A percentile compares a stretch with the other conserved stretches of the same genome.
Conservation (phyloP, 805 yeast genomes). For the Yarrowia sp. region DNA sequence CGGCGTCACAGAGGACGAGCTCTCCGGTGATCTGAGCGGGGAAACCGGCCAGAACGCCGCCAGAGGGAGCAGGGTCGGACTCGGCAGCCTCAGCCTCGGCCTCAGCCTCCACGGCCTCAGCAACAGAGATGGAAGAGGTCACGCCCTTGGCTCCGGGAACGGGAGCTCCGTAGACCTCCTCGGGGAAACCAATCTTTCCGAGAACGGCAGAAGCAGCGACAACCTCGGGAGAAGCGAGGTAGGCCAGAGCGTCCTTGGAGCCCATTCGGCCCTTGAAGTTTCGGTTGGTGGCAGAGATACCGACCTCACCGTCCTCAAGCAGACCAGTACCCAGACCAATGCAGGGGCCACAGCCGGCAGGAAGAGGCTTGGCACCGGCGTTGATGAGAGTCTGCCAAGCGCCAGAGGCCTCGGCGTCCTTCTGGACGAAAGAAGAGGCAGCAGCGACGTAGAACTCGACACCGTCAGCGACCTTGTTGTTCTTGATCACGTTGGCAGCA, state of each 20-base stretch:
- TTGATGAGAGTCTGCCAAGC: constrained; percentile 90
- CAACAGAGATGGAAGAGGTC: constrained; percentile 51
- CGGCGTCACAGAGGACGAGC: constrained; percentile 93
- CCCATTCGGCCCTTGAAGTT: constrained; percentile 99
- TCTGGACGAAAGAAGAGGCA: constrained; percentile 91
- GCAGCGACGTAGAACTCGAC: constrained; percentile 98
- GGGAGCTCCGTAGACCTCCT: constrained; percentile 71
- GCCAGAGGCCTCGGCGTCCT: constrained; percentile 87
- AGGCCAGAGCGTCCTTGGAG: constrained; percentile 92
- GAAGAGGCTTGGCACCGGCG: constrained; percentile 94
- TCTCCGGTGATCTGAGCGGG: constrained; percentile 91
- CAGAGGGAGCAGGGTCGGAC: constrained; percentile 55
- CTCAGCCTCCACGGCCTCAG: constrained; percentile 50
- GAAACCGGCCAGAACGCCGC: constrained; percentile 88
- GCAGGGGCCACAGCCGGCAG: constrained; percentile 99
- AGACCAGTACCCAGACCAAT: constrained; percentile 96
- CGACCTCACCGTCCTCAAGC: constrained; percentile 94
- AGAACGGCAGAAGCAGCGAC: constrained; percentile 98
- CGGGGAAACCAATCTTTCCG: constrained; percentile 93
- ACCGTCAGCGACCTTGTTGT: constrained; percentile 82
- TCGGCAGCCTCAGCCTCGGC: constrained; percentile 48
- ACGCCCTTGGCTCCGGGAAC: constrained; percentile 58
- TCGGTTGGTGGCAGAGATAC: constrained; percentile 97
- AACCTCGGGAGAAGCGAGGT: constrained; percentile 95
- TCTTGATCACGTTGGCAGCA: constrained; percentile 87